Evolutionary conservation across 352 stramenopile genomes (phyloP), one percentile per base, ranked within the genome.

Genomic region (Pythium volutum): DNA sequence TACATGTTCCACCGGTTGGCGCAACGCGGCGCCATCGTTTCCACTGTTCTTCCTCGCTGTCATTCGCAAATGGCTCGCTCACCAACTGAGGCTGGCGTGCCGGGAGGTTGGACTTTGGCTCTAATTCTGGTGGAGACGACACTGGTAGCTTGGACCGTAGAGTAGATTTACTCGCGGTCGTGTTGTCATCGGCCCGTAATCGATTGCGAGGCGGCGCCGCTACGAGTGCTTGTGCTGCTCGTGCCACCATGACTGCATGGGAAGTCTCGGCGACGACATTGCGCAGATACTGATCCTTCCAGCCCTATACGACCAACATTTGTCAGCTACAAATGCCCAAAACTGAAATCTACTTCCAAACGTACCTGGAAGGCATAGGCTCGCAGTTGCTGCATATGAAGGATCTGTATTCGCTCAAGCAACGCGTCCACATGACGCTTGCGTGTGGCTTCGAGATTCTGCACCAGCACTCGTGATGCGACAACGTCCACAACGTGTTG

Each of bases 181-280:
- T 36, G 11, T 29, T 31, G 43, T n/a, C 9, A 18, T 15, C 43
- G 43, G 10, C 31, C 27, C 23, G 23, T 22, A 53, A 16, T 53
- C 2, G 46, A 39, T 16, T 27, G 4, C 25, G 46, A 20, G 16
- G 46, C 12, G 25, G 15, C 25, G 43, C 10, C 9, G 43, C 16
- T 29, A 31, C 36, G 14, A 68, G 43, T n/a, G 46, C 34, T 3
- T 38, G 36, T 10, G 62, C 62, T 14, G 55, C 31, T 29, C 73
- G 54, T n/a, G 64, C 76, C 3, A 88, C 53, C 80, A 89, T 87
- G 23, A 78, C 80, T 1, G 76, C 75, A 51, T 89, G 80, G 20
- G 77, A 88, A n/a, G 76, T 80, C 48, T 89, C 70, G 2, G 69
- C 76, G 0, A 87, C 69, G 3, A 85, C 53, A 11, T 63, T 74